Evolutionary conservation across 192 early-diverging fungal genomes (phyloP).

Genomic region (Coemansia sp.): DNA sequence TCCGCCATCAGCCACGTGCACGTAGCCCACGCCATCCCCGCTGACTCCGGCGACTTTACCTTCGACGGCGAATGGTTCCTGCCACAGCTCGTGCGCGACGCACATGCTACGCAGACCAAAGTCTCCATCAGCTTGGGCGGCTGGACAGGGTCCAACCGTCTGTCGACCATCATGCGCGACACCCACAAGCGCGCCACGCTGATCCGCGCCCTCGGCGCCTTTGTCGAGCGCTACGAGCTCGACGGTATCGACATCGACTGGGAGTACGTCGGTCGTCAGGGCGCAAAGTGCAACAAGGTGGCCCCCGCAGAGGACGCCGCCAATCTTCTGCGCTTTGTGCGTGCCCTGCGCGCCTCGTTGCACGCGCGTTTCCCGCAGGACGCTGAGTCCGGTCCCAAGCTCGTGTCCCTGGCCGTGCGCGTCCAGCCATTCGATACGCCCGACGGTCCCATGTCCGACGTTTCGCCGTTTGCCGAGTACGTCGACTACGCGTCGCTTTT

Average conservation of each 20-base stretch:
- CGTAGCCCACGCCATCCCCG: conserved; percentile 53
- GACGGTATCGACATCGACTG: conserved; percentile 67
- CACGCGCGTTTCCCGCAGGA: conserved; percentile 30
- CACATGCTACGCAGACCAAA: conserved; percentile 51
- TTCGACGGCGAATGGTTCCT: conserved; percentile 57
- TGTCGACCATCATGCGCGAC: conserved; percentile 58
- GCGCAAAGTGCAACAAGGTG: conserved; percentile 58
- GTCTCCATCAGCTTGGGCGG: conserved; percentile 67
- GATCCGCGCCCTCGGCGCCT: conserved; percentile 56
- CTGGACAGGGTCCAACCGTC: conserved; percentile 70
- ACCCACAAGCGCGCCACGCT: conserved; percentile 54
- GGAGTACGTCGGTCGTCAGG: conserved; percentile 62
- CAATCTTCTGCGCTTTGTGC: conserved; percentile 41
- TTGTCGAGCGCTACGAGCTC: conserved; percentile 56
- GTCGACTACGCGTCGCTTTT: conserved; percentile 67
- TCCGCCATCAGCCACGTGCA: conserved; percentile 40
- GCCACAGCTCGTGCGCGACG: conserved; percentile 47
- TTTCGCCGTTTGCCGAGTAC: conserved; percentile 58
- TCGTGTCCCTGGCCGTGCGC: conserved; percentile 63
- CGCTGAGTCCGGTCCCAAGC: conserved; percentile 21
- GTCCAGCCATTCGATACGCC: conserved; percentile 58
- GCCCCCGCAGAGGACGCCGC: conserved; percentile 34
- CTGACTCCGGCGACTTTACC: conserved; percentile 44
- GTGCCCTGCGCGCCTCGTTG: conserved; percentile 40
- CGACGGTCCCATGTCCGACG: conserved; percentile 54